These are phyloP conservation scores for Leptographium lundbergii DNA, from an alignment of 2,329 filamentous ascomycete genomes.

Conservation along the genomic window DNA sequence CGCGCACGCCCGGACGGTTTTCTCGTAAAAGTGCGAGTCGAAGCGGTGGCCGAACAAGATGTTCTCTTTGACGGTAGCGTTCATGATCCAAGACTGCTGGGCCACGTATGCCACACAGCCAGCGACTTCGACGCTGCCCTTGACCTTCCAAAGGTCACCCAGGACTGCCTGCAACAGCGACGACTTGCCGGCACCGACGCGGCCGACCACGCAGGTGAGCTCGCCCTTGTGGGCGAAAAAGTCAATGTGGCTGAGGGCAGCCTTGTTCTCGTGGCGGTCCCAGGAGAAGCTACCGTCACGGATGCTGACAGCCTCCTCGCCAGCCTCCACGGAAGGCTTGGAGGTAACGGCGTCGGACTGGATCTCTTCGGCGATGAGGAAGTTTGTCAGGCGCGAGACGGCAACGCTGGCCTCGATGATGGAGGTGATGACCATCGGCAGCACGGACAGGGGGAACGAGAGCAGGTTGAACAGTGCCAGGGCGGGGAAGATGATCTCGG, in stretches of 20 bases:
- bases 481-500: conserved; percentile 91
- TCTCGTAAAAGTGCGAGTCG: conserved; percentile 88
- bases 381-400: conserved; percentile 71
- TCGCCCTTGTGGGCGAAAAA: conserved; percentile 88
- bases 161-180: conserved; percentile 81
- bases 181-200: conserved; percentile 91
- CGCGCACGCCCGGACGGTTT: conserved; percentile 83
- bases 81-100: conserved; percentile 93
- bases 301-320: conserved; percentile 77
- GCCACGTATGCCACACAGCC: conserved; percentile 84
- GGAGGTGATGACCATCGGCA: conserved; percentile 96
- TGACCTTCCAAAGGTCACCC: conserved; percentile 82
- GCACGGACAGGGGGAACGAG: conserved; percentile 83
- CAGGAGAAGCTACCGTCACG: conserved; percentile 85
- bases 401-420: conserved; percentile 95
- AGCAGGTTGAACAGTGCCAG: conserved; percentile 90
- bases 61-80: conserved; percentile 92
- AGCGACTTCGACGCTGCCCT: conserved; percentile 70
- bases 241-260: conserved; percentile 69
- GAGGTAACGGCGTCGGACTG: conserved; percentile 69
- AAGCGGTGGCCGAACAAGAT: conserved; percentile 93
- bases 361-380: conserved; percentile 78
- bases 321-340: conserved; percentile 60
- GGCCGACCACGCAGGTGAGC: conserved; percentile 81
- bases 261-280: conserved; percentile 67